Evolutionary conservation across 306 rosid species (phyloP).

Genomic region (Canavalia ensiformis): DNA sequence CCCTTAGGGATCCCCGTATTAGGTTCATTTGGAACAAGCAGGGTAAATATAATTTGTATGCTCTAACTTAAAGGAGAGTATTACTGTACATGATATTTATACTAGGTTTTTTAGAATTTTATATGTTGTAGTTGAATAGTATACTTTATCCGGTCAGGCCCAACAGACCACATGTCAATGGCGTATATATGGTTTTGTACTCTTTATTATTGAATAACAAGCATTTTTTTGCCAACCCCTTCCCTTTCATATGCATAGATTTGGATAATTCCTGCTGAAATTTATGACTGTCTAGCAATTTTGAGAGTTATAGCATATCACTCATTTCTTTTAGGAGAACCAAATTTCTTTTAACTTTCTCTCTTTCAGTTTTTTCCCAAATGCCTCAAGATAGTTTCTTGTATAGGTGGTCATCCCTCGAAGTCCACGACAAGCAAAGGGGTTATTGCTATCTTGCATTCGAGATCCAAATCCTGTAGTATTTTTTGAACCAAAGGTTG

Average conservation of each 20-base stretch:
- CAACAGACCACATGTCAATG: not conserved
- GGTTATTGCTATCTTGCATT: constrained; percentile 82
- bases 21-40: not conserved
- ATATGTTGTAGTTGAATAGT: not conserved
- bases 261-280: not conserved
- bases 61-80: not conserved
- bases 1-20: not conserved
- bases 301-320: not conserved
- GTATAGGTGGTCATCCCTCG: constrained; percentile 95
- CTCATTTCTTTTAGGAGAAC: constrained; percentile 21
- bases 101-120: not conserved
- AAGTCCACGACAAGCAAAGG: constrained; percentile 93
- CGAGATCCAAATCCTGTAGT: constrained; percentile 95
- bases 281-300: not conserved
- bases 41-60: not conserved
- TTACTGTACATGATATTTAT: not conserved
- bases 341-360: constrained; percentile 1
- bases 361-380: constrained; percentile 9
- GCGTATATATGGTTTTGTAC: not conserved
- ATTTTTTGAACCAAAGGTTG: constrained; percentile 96
- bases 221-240: not conserved
- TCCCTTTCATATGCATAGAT: constrained; percentile 5
- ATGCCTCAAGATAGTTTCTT: constrained; percentile 40
- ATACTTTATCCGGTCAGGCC: not conserved
- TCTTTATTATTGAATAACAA: not conserved